These are phyloP conservation scores for Hydrangea macrophylla DNA, from an alignment of 148 eudicot species.

Conservation along the genomic window DNA sequence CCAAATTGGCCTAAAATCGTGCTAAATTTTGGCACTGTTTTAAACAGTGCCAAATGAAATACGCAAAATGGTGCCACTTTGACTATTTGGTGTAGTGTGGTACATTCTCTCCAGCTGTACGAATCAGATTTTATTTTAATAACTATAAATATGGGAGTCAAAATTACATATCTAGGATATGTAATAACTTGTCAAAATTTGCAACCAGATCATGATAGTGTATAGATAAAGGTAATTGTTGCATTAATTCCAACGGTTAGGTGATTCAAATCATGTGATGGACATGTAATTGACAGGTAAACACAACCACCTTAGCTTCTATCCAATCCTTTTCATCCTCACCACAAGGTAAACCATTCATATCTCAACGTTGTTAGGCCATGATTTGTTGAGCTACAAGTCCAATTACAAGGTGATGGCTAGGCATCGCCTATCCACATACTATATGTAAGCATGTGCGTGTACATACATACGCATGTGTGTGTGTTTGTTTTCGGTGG, in stretches of 20 bases:
- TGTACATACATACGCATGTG: background rate
- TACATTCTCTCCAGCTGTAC: too few species aligned
- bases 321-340: background rate
- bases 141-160: too few species aligned
- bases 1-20: too few species aligned
- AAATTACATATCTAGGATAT: too few species aligned
- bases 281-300: background rate
- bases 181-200: too few species aligned
- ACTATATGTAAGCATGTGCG: background rate
- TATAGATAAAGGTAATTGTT: background rate
- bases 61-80: too few species aligned
- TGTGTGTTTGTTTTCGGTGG: background rate
- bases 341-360: background rate
- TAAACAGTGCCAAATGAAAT: too few species aligned
- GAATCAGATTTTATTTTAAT: too few species aligned
- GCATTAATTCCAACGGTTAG: background rate
- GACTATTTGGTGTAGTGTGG: too few species aligned
- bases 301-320: conserved; percentile 1
- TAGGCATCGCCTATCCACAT: too few species aligned
- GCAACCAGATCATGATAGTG: background rate
- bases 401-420: background rate
- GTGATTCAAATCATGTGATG: background rate
- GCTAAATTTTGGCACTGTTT: too few species aligned
- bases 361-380: background rate
- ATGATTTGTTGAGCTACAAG: background rate